Conservation (phyloP, 1,284 basidiomycete genomes). For the Polyporus tsugae region DNA sequence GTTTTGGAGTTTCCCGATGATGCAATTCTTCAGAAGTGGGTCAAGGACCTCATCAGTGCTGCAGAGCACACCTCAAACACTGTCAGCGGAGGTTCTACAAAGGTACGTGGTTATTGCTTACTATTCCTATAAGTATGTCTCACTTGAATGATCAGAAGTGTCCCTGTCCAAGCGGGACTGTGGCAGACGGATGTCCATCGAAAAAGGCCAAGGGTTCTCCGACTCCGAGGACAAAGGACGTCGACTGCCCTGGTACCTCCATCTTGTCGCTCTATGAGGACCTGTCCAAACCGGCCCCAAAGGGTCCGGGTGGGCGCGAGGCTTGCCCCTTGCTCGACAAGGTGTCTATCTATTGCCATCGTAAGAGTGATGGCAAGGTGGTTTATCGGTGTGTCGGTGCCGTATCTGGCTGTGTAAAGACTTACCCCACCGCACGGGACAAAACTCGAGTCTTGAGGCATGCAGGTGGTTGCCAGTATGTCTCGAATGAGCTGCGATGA, state of each 20-base stretch:
- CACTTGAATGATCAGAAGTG: too few relatives aligned
- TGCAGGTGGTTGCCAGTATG: not conserved
- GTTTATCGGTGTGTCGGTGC: not conserved
- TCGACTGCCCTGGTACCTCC: not conserved
- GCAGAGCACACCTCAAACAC: too few relatives aligned
- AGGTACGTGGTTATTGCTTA: too few relatives aligned
- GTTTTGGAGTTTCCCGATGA: not conserved
- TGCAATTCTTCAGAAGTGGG: not conserved
- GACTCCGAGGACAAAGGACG: not conserved
- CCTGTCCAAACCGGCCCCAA: not conserved
- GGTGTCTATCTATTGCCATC: not conserved
- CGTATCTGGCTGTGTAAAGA: not conserved
- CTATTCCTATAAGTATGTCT: too few relatives aligned
- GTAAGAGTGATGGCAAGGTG: not conserved
- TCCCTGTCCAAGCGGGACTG: too few relatives aligned
- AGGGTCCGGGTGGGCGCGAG: not conserved
- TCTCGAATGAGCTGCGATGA: not conserved
- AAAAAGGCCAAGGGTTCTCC: not conserved
- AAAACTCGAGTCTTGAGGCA: not conserved
- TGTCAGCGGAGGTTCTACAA: too few relatives aligned
- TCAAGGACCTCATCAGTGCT: conserved; percentile 1
- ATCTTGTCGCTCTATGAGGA: not conserved
- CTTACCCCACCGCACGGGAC: not conserved
- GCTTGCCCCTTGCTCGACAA: not conserved
- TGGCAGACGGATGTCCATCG: not conserved